Evolutionary conservation across 164 flowering plant species (phyloP).

Genomic region (grape (Vitis vinifera)): DNA sequence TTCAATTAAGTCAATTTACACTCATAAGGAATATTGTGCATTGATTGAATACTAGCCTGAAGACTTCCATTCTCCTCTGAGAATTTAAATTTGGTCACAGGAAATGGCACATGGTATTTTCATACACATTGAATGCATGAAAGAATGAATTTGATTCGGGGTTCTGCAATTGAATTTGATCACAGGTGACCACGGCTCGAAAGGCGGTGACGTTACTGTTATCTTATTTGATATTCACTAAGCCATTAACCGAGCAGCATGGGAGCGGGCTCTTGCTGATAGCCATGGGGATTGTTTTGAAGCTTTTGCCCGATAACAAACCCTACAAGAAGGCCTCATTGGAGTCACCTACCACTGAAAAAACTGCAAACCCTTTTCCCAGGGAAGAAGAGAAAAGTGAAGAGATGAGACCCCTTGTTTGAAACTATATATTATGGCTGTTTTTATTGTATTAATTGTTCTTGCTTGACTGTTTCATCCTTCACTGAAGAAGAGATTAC

Average conservation of each 20-base stretch:
- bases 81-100: too few relatives aligned
- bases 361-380: not conserved
- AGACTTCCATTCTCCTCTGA: too few relatives aligned
- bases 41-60: too few relatives aligned
- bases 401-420: constrained; percentile 51
- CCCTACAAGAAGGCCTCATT: constrained; percentile 18
- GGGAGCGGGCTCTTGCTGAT: constrained; percentile 83
- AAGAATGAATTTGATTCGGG: not conserved
- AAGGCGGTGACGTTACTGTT: constrained; percentile 85
- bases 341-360: constrained; percentile 3
- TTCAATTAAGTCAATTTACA: not conserved
- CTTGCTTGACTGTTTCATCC: not conserved
- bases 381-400: constrained; percentile 18
- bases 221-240: constrained; percentile 89
- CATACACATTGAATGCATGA: too few relatives aligned
- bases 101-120: too few relatives aligned
- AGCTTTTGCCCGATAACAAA: constrained; percentile 68
- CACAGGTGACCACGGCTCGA: constrained; percentile 86
- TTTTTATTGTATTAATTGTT: not conserved
- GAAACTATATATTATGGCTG: not conserved
- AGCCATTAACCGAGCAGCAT: constrained; percentile 91
- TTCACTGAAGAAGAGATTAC: not conserved
- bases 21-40: too few relatives aligned
- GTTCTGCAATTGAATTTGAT: not conserved
- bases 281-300: constrained; percentile 80